Base-by-base conservation (phyloP, 495 filamentous ascomycete species). In the Pyronema omphalodes region DNA sequence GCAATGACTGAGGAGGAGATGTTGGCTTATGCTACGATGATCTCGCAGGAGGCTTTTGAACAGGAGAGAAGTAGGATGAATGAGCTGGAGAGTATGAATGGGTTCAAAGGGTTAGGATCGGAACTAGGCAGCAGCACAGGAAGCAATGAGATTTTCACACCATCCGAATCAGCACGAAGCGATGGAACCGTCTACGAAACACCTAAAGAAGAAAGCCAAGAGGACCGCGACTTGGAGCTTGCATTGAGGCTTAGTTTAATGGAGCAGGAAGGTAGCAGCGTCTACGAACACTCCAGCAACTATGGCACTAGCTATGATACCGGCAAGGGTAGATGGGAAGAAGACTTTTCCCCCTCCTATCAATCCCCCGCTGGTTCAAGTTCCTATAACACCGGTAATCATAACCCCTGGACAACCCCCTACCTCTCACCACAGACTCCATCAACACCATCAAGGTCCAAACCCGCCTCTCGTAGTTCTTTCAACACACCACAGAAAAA, bases 1-100 rank as follows among this genome's bases (percentile, higher is more conserved):
- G 86, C 83, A 9, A 71, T 88, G 14, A 86, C 71, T 50, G 88
- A 95, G 62, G 88, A 95, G 56, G 87, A 98, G 61, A 77, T 89
- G 40, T 58, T 98, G 34, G 82, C 79, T 9, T 98, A 96, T 66
- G 91, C 89, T 1, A 79, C 81, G 51, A 76, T 96, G 71, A 69
- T 98, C 15, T 93, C 86, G 46, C 76, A 89, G 59, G 93, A 98
- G 67, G 69, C 79, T 0, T 81, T 80, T 49, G 69, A 72, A 52
- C 23, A 12, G 57, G 1, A 57, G 51, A 14, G 29, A 53, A 19
- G 23, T 56, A 18, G 52, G 55, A 33, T 40, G 61, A 35, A 41
- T 29, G 23, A 29, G 23, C 57, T 9, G 73, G 82, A 58, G 76
- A 70, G 57, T 73, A 75, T 53, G 77, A 72, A 58, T 51, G 64